Evolutionary conservation across 1,284 basidiomycete genomes (phyloP).

Genomic region (Hymenochaete sp.): DNA sequence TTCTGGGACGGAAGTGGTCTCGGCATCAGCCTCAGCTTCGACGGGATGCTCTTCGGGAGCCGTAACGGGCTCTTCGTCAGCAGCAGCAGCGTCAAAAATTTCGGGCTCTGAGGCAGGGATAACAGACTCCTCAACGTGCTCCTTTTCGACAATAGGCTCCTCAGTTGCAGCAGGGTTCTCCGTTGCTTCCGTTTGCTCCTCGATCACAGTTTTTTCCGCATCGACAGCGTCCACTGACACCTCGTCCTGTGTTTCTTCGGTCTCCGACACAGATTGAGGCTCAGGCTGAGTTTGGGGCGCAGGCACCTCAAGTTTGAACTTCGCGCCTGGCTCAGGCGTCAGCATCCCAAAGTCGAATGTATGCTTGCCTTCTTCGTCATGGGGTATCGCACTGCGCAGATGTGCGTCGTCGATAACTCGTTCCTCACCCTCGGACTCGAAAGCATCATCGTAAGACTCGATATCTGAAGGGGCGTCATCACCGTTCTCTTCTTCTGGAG

Average conservation of each 20-base stretch:
- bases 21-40: background rate
- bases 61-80: background rate
- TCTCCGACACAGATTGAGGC: background rate
- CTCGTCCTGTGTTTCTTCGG: background rate
- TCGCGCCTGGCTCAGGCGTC: background rate
- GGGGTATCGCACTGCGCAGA: background rate
- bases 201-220: no score
- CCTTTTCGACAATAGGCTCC: background rate
- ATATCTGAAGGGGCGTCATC: conserved; percentile 10
- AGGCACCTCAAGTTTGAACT: background rate
- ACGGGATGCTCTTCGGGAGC: background rate
- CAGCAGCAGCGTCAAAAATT: background rate
- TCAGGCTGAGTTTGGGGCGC: background rate
- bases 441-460: conserved; percentile 18
- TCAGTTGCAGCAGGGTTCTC: background rate
- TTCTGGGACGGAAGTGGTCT: background rate
- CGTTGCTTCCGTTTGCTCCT: background rate
- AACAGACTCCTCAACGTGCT: background rate
- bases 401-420: conserved; percentile 7
- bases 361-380: background rate
- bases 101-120: background rate
- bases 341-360: conserved; percentile 2
- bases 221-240: no score
- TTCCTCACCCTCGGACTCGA: conserved; percentile 8
- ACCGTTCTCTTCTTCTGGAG: background rate